These are phyloP conservation scores for Venturia oleaginea DNA, from an alignment of 2,329 filamentous ascomycete species.

Conservation along the genomic window DNA sequence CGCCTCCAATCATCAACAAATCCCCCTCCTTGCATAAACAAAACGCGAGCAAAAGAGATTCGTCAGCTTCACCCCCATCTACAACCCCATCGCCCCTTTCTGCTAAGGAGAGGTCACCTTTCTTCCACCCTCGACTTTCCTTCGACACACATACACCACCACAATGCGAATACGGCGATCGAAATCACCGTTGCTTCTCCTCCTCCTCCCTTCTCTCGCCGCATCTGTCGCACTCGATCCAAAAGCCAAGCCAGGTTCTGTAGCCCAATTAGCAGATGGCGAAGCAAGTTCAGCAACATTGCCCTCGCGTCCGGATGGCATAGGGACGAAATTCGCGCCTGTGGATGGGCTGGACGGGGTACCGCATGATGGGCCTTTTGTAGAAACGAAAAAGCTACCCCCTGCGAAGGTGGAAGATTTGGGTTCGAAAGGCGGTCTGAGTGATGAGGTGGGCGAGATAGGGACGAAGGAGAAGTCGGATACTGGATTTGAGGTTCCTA, in stretches of 20 bases:
- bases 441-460: conserved; percentile 27
- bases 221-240: conserved; percentile 32
- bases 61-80: neutral
- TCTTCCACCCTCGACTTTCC: neutral
- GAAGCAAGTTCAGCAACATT: conserved; percentile 21
- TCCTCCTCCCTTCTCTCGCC: conserved; percentile 51
- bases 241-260: conserved; percentile 17
- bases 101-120: neutral
- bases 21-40: neutral
- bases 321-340: conserved; percentile 68
- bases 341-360: conserved; percentile 91
- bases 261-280: conserved; percentile 23
- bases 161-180: conserved; percentile 11
- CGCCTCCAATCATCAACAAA: neutral
- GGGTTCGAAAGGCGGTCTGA: conserved; percentile 25
- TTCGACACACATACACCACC: neutral
- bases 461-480: conserved; percentile 21
- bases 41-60: conserved; percentile 1
- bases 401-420: conserved; percentile 30
- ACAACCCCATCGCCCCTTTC: neutral
- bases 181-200: conserved; percentile 43
- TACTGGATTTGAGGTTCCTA: conserved; percentile 33
- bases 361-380: conserved; percentile 77
- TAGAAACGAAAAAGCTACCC: conserved; percentile 32
- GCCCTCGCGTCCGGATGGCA: conserved; percentile 22